Percentiles rank a stretch among this genome's conserved stretches.
Conservation (phyloP, 345 rosid genomes). For the Bruguiera gymnorhiza region DNA sequence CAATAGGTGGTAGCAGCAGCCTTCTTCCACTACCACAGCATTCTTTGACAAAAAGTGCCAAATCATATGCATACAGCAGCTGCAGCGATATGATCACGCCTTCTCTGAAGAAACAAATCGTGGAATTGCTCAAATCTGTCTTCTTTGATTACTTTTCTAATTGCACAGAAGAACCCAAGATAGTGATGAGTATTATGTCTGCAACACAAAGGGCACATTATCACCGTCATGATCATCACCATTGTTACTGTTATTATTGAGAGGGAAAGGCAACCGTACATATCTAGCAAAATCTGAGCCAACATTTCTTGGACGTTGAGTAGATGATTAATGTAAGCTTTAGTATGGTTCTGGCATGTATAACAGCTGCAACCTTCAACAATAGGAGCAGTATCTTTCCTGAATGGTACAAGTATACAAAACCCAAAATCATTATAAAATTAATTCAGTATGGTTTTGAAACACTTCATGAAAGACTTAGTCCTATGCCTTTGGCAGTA, state of each 20-base stretch:
- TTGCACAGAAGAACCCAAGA: slow-evolving; percentile 52
- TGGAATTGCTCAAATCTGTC: slow-evolving; percentile 50
- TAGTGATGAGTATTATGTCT: slow-evolving; percentile 78
- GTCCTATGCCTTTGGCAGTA: background rate
- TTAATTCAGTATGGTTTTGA: no score
- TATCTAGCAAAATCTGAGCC: slow-evolving; percentile 70
- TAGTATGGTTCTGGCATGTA: slow-evolving; percentile 69
- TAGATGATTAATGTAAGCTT: slow-evolving; percentile 71
- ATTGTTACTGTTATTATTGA: background rate
- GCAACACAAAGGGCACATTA: slow-evolving; percentile 20
- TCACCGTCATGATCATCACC: background rate
- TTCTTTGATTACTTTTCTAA: slow-evolving; percentile 56
- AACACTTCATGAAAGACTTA: no score
- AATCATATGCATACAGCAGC: slow-evolving; percentile 8
- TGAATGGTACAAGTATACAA: slow-evolving; percentile 15
- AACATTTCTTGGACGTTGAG: slow-evolving; percentile 79
- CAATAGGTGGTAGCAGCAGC: no score
- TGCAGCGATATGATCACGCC: slow-evolving; percentile 22
- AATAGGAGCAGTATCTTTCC: slow-evolving; percentile 57
- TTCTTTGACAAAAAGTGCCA: background rate
- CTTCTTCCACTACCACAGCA: no score
- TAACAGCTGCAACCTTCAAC: slow-evolving; percentile 58
- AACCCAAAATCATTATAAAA: background rate
- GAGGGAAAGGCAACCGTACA: slow-evolving; percentile 12
- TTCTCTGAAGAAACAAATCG: slow-evolving; percentile 33